Percentiles rank a stretch among this genome's conserved stretches.
Evolutionary conservation across 495 filamentous ascomycete genomes (phyloP).

Genomic region (Annulohypoxylon moriforme): DNA sequence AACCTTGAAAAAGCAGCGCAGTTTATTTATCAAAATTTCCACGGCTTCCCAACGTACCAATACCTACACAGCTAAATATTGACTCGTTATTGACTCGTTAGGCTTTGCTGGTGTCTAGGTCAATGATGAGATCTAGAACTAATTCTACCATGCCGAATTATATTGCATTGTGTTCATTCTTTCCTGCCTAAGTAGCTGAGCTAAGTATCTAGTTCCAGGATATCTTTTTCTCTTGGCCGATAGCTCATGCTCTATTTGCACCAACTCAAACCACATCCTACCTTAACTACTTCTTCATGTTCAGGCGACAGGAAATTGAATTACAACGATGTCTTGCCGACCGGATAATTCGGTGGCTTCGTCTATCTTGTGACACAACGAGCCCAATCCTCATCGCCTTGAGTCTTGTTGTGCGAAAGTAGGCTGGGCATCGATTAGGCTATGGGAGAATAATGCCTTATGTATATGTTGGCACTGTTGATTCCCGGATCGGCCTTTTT

Average conservation of each 20-base stretch:
- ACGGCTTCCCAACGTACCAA: neutral
- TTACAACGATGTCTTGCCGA: neutral
- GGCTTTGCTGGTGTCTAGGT: neutral
- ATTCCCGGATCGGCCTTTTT: neutral
- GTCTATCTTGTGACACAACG: slow-evolving; percentile 3
- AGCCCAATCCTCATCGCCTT: slow-evolving; percentile 19
- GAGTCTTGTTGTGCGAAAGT: neutral
- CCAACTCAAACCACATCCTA: neutral
- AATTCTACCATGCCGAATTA: neutral
- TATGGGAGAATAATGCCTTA: slow-evolving; percentile 9
- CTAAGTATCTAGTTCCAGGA: neutral
- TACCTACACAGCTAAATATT: too few relatives aligned
- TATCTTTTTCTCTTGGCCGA: neutral
- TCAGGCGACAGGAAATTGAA: slow-evolving; percentile 7
- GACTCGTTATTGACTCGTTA: neutral
- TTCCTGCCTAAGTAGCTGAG: neutral
- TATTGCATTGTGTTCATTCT: neutral
- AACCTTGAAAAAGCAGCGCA: neutral
- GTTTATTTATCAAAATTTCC: neutral
- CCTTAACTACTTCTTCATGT: neutral
- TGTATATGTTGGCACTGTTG: neutral
- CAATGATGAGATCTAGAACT: neutral
- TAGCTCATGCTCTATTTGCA: neutral
- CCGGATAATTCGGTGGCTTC: slow-evolving; percentile 5
- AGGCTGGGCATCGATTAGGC: slow-evolving; percentile 36